These are phyloP conservation scores for Detonula confervacea DNA, from an alignment of 352 stramenopile genomes.

Conservation along the genomic window DNA sequence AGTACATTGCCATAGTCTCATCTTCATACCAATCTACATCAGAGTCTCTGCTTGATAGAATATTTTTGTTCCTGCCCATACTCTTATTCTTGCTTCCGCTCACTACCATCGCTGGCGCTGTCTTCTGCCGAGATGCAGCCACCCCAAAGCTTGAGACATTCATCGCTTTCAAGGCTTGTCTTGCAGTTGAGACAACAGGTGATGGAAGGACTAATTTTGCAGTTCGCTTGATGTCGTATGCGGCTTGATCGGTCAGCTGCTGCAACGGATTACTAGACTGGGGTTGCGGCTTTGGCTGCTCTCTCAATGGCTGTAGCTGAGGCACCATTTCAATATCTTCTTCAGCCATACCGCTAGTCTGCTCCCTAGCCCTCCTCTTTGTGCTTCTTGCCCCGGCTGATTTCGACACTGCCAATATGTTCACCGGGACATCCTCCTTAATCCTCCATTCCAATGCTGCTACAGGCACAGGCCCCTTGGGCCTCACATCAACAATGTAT, in stretches of 20 bases:
- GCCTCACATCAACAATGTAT: slow-evolving; percentile 85
- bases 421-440: slow-evolving; percentile 87
- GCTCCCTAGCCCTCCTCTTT: neutral
- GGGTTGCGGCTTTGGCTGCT: neutral
- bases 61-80: neutral
- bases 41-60: neutral
- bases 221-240: slow-evolving; percentile 31
- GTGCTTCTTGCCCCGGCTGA: neutral
- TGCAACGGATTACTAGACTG: slow-evolving; percentile 15
- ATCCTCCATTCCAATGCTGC: slow-evolving; percentile 89
- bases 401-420: slow-evolving; percentile 84
- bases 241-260: slow-evolving; percentile 15
- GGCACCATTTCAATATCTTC: neutral
- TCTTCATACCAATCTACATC: slow-evolving; percentile 67
- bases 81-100: neutral
- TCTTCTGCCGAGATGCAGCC: neutral
- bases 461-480: slow-evolving; percentile 86
- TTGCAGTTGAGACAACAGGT: slow-evolving; percentile 12
- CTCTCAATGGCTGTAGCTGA: neutral
- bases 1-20: slow-evolving; percentile 81
- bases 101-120: slow-evolving; percentile 12
- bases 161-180: slow-evolving; percentile 24
- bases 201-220: slow-evolving; percentile 29
- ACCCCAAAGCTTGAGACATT: neutral
- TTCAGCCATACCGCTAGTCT: neutral